Base-by-base conservation (phyloP, 1,139 yeast species). In the Suhomyces choctaworum region DNA sequence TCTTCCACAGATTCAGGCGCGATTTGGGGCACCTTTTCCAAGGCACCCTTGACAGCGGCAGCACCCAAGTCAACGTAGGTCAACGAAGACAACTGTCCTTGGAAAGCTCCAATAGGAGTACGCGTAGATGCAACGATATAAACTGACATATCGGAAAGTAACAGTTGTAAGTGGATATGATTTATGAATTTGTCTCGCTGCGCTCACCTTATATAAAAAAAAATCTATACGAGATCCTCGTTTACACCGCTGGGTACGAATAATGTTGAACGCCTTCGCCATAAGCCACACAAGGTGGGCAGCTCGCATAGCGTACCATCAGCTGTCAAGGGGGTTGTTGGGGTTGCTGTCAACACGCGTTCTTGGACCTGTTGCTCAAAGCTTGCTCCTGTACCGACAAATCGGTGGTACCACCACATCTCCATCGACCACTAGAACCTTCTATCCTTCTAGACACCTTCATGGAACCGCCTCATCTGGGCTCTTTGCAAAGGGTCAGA, bases 81-180 rank as follows among this genome's bases (percentile, higher is more conserved):
- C 55, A 84, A 75, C 27, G 94, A 75, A 27, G 94, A 63, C 37
- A 92, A 75, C 5, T 79, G 60, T 37, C 98, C 97, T 62, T 86
- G 92, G 70, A 92, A 85, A 15, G 95, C 81, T 29, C 97, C 97
- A 51, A 90, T 78, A 52, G 98, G 98, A 16, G 98, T 92, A 74
- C 98, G 85, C 34, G 96, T 80, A 31, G 88, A 75, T 23, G 96
- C 69, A 40, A 89, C 97, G 59, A 92, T 88, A 65, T 89, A 92
- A 26, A 89, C 98, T 48, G 80, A 32, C 38, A 37, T 37, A 27
- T 24, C 8, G 27, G 14, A 23, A 15, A 22, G 16, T 22, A n/a
- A 32, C 13, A 32, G 27, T 32, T 17, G 20, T 17, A 17, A 17
- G 7, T 17, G 16, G n/a, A 17, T 15, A 13, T 1, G 7, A 17